Percentiles rank a stretch among this genome's conserved stretches.
Evolutionary conservation across 495 filamentous ascomycete genomes (phyloP).

Genomic region (Glutinoglossum americanum): DNA sequence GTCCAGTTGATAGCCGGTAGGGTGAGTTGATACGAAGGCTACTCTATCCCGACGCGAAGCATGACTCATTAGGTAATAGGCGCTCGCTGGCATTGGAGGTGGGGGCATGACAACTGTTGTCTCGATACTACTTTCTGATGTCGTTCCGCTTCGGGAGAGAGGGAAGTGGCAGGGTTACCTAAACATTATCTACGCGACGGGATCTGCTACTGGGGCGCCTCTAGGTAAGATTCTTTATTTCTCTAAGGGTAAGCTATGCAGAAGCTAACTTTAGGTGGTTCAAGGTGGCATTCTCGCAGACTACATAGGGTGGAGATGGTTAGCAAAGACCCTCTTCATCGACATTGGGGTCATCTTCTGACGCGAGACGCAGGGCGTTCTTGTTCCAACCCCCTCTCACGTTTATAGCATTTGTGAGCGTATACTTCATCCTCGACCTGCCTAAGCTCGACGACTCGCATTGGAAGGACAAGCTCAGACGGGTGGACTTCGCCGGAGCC

Average conservation of each 20-base stretch:
- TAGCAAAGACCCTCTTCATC: slow-evolving; percentile 8
- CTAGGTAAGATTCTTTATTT: slow-evolving; percentile 23
- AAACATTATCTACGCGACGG: slow-evolving; percentile 57
- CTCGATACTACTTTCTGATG: slow-evolving; percentile 55
- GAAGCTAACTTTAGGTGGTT: not conserved
- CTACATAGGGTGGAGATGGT: slow-evolving; percentile 68
- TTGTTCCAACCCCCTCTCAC: slow-evolving; percentile 49
- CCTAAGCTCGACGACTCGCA: slow-evolving; percentile 30
- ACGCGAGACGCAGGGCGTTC: slow-evolving; percentile 36
- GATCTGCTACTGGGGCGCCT: slow-evolving; percentile 49
- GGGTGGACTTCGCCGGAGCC: slow-evolving; percentile 65
- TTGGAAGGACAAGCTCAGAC: slow-evolving; percentile 43
- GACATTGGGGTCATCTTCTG: not conserved
- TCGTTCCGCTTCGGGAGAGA: slow-evolving; percentile 53
- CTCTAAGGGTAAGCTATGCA: not conserved
- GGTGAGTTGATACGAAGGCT: not conserved
- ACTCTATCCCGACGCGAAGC: slow-evolving; percentile 8
- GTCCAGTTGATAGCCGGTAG: slow-evolving; percentile 33
- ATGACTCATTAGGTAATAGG: slow-evolving; percentile 5
- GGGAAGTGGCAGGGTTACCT: slow-evolving; percentile 68
- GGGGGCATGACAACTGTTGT: slow-evolving; percentile 74
- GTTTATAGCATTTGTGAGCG: slow-evolving; percentile 39
- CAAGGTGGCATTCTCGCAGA: slow-evolving; percentile 47
- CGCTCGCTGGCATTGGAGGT: slow-evolving; percentile 55
- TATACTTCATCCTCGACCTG: slow-evolving; percentile 38